These are phyloP conservation scores for Elsinoe ampelina DNA, from an alignment of 2,329 filamentous ascomycete species.

Conservation along the genomic window DNA sequence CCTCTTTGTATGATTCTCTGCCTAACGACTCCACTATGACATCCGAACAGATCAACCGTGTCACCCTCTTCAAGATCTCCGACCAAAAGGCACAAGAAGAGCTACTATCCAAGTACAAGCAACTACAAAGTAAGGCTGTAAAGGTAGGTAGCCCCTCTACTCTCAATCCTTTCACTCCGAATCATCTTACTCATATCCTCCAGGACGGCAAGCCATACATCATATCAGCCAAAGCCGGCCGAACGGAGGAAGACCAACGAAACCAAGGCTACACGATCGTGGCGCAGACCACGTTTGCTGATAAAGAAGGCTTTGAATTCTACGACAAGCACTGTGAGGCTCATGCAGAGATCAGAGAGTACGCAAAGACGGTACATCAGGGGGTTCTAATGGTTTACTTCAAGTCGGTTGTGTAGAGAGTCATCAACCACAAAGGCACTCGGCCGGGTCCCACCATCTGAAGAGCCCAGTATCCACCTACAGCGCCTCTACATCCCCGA, in stretches of 20 bases:
- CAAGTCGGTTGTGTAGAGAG: background rate
- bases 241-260: slow-evolving; percentile 48
- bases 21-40: background rate
- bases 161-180: too few species aligned
- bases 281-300: slow-evolving; percentile 55
- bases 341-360: slow-evolving; percentile 39
- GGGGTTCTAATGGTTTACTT: slow-evolving; percentile 9
- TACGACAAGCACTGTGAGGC: slow-evolving; percentile 55
- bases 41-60: slow-evolving; percentile 32
- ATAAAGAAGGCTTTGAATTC: slow-evolving; percentile 58
- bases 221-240: slow-evolving; percentile 46
- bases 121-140: slow-evolving; percentile 34
- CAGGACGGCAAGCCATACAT: slow-evolving; percentile 67
- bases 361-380: slow-evolving; percentile 7
- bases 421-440: background rate
- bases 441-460: background rate
- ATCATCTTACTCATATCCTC: background rate
- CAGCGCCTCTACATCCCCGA: too few species aligned
- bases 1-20: background rate
- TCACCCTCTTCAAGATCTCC: slow-evolving; percentile 47
- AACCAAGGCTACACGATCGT: slow-evolving; percentile 58
- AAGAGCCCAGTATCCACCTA: background rate
- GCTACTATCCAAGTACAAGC: slow-evolving; percentile 38
- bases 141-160: slow-evolving; percentile 29
- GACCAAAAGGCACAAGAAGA: slow-evolving; percentile 35